A percentile compares a stretch with the other conserved stretches of the same genome.
phyloP scores from a whole-genome alignment of 1,284 basidiomycete species.

The Ganoderma leucocontextum region DNA sequence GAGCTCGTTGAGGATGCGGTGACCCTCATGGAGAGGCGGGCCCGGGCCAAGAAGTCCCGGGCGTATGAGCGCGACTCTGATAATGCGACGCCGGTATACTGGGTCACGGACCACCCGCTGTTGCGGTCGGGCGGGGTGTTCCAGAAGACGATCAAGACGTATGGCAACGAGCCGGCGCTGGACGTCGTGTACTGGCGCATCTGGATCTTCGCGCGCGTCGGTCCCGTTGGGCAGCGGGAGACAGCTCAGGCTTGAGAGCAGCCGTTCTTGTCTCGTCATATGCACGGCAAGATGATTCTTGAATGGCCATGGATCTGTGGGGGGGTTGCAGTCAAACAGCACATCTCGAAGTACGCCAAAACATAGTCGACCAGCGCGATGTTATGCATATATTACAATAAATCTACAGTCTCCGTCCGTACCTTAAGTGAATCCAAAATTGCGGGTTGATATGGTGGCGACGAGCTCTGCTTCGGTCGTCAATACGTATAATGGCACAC shows the following conservation, averaged over 20 bases:
- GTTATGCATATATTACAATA: not conserved
- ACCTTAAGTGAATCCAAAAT: not conserved
- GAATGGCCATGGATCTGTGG: no score
- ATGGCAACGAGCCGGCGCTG: constrained; percentile 31
- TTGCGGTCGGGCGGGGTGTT: constrained; percentile 1
- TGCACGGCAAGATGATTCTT: not conserved
- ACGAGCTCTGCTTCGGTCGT: not conserved
- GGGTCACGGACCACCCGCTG: constrained; percentile 25
- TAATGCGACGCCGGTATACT: constrained; percentile 19
- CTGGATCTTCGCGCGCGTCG: constrained; percentile 30
- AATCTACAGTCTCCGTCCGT: not conserved
- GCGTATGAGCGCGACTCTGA: not conserved
- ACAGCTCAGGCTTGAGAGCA: not conserved
- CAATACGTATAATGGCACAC: not conserved
- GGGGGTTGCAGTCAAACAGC: no score
- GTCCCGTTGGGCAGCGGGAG: not conserved
- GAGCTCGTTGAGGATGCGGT: not conserved
- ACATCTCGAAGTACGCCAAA: not conserved
- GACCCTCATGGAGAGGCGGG: not conserved
- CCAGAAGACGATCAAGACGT: constrained; percentile 24
- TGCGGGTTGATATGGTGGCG: not conserved
- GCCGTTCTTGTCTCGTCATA: no score
- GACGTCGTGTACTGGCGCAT: constrained; percentile 29
- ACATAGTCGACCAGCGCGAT: not conserved
- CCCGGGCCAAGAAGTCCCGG: not conserved